Percentiles rank a stretch among this genome's conserved stretches.
Conservation (phyloP, 2,329 filamentous ascomycete genomes). For the Botrytis tulipae region DNA sequence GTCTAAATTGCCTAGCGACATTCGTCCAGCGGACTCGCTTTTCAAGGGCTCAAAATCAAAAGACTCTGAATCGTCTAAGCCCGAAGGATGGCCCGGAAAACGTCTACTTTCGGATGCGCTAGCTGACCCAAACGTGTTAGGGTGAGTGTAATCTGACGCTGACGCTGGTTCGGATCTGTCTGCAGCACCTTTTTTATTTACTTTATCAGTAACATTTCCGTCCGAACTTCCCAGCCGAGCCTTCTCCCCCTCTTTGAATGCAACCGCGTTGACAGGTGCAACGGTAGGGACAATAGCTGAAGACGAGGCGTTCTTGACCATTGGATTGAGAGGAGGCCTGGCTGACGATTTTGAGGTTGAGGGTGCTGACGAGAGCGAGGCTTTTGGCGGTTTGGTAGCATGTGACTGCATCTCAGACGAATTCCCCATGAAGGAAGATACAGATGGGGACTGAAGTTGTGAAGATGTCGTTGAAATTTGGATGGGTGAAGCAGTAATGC, state of each 20-base stretch:
- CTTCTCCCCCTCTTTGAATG: conserved; percentile 49
- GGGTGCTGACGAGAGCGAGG: conserved; percentile 33
- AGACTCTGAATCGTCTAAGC: conserved; percentile 29
- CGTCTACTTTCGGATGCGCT: conserved; percentile 26
- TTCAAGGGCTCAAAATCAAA: conserved; percentile 27
- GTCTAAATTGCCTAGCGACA: conserved; percentile 17
- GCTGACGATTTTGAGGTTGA: conserved; percentile 34
- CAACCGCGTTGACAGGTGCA: conserved; percentile 50
- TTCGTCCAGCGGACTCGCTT: conserved; percentile 11
- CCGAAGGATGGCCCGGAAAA: conserved; percentile 20
- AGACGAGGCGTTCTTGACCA: conserved; percentile 37
- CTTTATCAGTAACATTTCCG: conserved; percentile 9
- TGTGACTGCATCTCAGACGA: conserved; percentile 37
- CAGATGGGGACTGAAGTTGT: conserved; percentile 37
- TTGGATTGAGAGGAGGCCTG: conserved; percentile 35
- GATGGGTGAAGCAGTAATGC: conserved; percentile 41
- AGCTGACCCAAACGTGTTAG: conserved; percentile 25
- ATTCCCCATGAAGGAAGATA: conserved; percentile 33
- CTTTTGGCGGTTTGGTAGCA: conserved; percentile 36
- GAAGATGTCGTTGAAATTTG: conserved; percentile 36
- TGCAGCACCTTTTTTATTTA: conserved; percentile 10
- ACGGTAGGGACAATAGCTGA: conserved; percentile 42
- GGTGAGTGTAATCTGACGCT: conserved; percentile 22
- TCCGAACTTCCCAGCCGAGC: conserved; percentile 39
- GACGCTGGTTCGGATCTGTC: background rate